These are phyloP conservation scores for Dioscorea cayenensis DNA, from an alignment of 116 monocot species.

Conservation along the genomic window DNA sequence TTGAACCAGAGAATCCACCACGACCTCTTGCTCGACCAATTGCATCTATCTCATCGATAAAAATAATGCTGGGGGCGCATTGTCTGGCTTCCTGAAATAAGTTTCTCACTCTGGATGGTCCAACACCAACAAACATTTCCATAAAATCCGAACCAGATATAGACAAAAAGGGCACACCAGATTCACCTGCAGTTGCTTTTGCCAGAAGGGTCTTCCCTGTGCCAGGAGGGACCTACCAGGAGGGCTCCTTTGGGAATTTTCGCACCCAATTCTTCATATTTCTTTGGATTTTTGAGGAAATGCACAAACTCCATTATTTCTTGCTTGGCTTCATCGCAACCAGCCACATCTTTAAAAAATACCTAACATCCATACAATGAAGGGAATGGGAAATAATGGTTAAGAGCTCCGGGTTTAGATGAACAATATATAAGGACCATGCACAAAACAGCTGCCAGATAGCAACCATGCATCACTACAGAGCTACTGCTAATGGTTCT, in stretches of 20 bases:
- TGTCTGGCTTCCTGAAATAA: slow-evolving; percentile 95
- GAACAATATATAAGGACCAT: not conserved
- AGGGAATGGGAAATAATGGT: not conserved
- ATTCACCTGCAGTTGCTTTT: slow-evolving; percentile 98
- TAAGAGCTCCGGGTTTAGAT: not conserved
- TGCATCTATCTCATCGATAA: slow-evolving; percentile 98
- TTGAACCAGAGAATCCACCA: slow-evolving; percentile 91
- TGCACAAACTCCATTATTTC: slow-evolving; percentile 99
- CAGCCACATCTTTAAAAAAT: slow-evolving; percentile 97
- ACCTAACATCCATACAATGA: slow-evolving; percentile 32
- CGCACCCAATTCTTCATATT: slow-evolving; percentile 91
- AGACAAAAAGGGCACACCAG: slow-evolving; percentile 91
- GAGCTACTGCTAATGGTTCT: no score
- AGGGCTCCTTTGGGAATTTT: slow-evolving; percentile 99
- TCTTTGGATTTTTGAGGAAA: slow-evolving; percentile 96
- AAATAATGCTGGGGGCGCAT: slow-evolving; percentile 96
- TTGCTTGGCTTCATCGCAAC: slow-evolving; percentile 99
- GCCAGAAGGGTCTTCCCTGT: slow-evolving; percentile 99
- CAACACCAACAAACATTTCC: slow-evolving; percentile 99
- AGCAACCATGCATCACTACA: no score
- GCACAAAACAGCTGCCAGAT: not conserved
- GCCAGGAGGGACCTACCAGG: slow-evolving; percentile 97
- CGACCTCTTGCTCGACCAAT: slow-evolving; percentile 95
- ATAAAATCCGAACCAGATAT: slow-evolving; percentile 99
- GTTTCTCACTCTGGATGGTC: slow-evolving; percentile 91